Evolutionary conservation across 2,329 filamentous ascomycete species (phyloP).

Genomic region (Cytospora paraplurivora): DNA sequence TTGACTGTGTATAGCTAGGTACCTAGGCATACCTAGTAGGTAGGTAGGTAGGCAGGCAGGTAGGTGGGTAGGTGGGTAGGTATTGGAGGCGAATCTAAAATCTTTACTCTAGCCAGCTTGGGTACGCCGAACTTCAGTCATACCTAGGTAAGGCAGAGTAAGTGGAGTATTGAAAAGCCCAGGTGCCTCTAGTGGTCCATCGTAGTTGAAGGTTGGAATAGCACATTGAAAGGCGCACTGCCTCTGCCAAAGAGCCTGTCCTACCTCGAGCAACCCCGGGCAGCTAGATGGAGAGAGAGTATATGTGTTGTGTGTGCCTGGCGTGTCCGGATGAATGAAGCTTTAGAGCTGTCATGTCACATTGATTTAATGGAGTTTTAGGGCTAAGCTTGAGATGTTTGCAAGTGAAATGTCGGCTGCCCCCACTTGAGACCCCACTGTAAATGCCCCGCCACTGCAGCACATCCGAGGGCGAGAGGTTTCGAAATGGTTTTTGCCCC

Average conservation of each 20-base stretch:
- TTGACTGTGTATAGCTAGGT: too few species aligned
- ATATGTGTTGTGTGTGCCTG: not conserved
- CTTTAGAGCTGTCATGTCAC: slow-evolving; percentile 2
- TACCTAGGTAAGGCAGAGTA: too few species aligned
- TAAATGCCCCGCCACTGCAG: slow-evolving; percentile 25
- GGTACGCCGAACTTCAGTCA: too few species aligned
- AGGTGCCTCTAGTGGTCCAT: too few species aligned
- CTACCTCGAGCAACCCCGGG: not conserved
- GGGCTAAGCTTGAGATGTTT: slow-evolving; percentile 24
- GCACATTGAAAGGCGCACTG: not conserved
- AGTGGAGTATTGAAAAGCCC: too few species aligned
- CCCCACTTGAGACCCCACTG: slow-evolving; percentile 5
- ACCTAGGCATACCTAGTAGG: too few species aligned
- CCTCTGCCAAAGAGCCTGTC: slow-evolving; percentile 8
- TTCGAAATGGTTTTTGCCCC: slow-evolving; percentile 6
- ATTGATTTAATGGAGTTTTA: slow-evolving; percentile 14
- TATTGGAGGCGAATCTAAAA: too few species aligned
- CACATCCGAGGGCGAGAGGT: slow-evolving; percentile 16
- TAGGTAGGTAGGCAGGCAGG: too few species aligned
- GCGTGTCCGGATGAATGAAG: slow-evolving; percentile 11
- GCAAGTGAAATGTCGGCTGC: slow-evolving; percentile 20
- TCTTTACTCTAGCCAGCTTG: too few species aligned
- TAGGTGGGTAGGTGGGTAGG: too few species aligned
- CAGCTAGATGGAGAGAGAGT: too few species aligned
- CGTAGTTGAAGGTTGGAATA: too few species aligned